phyloP scores from a whole-genome alignment of 441 rosid species.

The Erodium texanum region DNA sequence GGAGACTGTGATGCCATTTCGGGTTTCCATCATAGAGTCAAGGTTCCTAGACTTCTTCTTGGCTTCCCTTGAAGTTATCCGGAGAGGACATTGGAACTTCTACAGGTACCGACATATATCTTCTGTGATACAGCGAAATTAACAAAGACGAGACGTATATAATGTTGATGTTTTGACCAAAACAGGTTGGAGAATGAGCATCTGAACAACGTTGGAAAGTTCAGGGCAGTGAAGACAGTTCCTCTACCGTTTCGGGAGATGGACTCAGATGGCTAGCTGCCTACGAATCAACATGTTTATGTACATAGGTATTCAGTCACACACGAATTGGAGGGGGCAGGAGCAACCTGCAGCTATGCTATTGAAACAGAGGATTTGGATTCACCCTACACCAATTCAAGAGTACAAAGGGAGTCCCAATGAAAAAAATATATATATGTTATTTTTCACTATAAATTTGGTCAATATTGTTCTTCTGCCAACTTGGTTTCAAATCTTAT shows the following conservation, averaged over 20 bases:
- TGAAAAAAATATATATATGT: no score
- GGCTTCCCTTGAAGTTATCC: constrained; percentile 83
- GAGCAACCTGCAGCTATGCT: not conserved
- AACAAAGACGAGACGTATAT: no score
- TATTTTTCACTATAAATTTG: not conserved
- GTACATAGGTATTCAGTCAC: not conserved
- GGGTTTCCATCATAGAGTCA: constrained; percentile 35
- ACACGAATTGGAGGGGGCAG: not conserved
- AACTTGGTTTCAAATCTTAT: not conserved
- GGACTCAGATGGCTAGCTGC: constrained; percentile 50
- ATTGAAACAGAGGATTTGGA: not conserved
- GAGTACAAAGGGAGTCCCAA: no score
- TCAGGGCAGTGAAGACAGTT: constrained; percentile 82
- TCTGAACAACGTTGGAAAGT: constrained; percentile 78
- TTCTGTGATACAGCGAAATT: no score
- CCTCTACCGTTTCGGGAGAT: constrained; percentile 76
- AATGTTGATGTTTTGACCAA: no score
- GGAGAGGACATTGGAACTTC: constrained; percentile 97
- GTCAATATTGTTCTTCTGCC: not conserved
- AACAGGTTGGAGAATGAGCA: constrained; percentile 97
- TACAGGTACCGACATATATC: no score
- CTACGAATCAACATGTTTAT: not conserved
- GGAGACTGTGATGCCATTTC: constrained; percentile 59
- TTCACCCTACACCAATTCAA: no score
- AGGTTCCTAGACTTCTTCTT: constrained; percentile 73